Conservation (phyloP, 2,329 filamentous ascomycete genomes). For the Colletotrichum sp. region DNA sequence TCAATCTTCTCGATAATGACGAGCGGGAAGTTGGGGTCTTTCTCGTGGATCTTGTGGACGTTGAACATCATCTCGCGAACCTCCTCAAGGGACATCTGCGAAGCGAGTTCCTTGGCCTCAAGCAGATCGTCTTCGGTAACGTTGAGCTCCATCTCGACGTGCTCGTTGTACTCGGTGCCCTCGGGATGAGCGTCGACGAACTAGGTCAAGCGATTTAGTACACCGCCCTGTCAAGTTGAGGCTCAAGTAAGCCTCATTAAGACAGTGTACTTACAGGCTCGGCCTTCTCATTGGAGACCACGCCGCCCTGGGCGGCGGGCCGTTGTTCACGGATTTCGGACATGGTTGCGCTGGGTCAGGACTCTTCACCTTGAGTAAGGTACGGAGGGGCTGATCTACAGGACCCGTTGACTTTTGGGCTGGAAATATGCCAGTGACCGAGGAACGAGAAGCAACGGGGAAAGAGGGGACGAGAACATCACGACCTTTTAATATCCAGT, state of each 20-base stretch:
- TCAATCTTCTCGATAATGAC: conserved; percentile 40
- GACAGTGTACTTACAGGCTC: not conserved
- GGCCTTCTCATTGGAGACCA: conserved; percentile 9
- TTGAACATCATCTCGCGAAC: conserved; percentile 39
- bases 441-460: not conserved
- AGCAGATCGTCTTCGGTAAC: conserved; percentile 51
- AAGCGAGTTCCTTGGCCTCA: conserved; percentile 48
- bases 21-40: conserved; percentile 49
- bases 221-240: not conserved
- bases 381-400: not conserved
- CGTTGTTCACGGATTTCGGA: conserved; percentile 12
- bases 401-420: conserved; percentile 13
- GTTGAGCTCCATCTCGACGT: conserved; percentile 33
- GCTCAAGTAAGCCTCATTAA: not conserved
- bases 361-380: conserved; percentile 10
- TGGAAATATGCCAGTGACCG: conserved; percentile 18
- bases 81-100: conserved; percentile 45
- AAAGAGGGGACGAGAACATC: not conserved
- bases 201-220: not conserved
- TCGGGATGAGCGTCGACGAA: conserved; percentile 4
- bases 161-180: not conserved
- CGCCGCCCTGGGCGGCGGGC: conserved; percentile 4
- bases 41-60: conserved; percentile 43
- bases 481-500: conserved; percentile 9
- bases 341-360: conserved; percentile 11